Evolutionary conservation across 73 alveolate genomes (phyloP).

Genomic region (Tetrahymena borealis): DNA sequence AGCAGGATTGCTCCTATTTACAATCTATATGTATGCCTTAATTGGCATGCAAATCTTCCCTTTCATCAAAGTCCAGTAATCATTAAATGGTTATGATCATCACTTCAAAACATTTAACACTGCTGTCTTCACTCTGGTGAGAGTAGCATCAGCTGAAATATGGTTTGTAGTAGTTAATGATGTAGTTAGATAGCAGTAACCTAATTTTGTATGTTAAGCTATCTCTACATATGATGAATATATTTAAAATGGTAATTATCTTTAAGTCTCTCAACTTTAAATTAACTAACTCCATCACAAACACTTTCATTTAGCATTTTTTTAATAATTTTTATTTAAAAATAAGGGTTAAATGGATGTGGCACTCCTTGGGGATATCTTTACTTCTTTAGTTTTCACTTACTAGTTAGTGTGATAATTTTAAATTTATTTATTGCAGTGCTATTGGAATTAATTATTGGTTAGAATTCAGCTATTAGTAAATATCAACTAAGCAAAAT

Average conservation of each 20-base stretch:
- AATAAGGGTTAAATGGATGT: conserved; percentile 34
- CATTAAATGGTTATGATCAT: not conserved
- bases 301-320: no score
- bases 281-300: no score
- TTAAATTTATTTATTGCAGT: not conserved
- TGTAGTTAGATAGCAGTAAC: not conserved
- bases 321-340: not conserved
- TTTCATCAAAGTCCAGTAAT: not conserved
- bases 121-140: conserved; percentile 11
- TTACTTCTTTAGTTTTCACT: not conserved
- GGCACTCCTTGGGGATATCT: conserved; percentile 15
- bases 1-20: conserved; percentile 42
- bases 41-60: conserved; percentile 26
- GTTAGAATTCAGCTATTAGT: not conserved
- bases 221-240: not conserved
- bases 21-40: conserved; percentile 41
- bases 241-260: not conserved
- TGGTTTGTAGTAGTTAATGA: conserved; percentile 26
- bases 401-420: not conserved
- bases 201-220: conserved; percentile 10
- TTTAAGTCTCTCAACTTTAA: not conserved
- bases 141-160: conserved; percentile 20
- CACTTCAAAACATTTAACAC: conserved; percentile 6
- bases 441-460: not conserved
- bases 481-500: not conserved